phyloP scores from a whole-genome alignment of 1,139 yeast species.

The Taphrina flavorubra region DNA sequence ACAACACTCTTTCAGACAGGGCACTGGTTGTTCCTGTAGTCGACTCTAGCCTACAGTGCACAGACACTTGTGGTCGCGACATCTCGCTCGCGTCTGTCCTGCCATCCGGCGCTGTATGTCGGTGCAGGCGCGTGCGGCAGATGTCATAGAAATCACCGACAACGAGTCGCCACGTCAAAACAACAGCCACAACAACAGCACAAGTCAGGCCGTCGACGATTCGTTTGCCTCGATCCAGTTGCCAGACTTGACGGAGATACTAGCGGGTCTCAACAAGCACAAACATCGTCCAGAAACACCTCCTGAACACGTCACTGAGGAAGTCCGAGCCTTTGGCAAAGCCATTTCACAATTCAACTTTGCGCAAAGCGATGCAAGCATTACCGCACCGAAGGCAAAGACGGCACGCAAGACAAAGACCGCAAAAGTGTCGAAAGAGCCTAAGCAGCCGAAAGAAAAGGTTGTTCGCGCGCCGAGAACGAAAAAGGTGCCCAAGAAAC shows the following conservation, averaged over 20 bases:
- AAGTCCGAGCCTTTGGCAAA: constrained; percentile 17
- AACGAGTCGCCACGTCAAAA: constrained; percentile 22
- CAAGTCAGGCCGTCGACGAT: background rate
- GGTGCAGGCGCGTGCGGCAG: constrained; percentile 22
- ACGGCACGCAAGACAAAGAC: background rate
- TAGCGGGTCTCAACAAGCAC: constrained; percentile 1
- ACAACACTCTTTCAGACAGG: background rate
- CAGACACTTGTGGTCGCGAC: background rate
- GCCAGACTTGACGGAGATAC: constrained; percentile 18
- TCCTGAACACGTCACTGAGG: background rate
- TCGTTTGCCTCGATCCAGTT: background rate
- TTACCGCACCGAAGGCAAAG: background rate
- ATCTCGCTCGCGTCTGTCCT: constrained; percentile 8
- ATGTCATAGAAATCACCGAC: constrained; percentile 15
- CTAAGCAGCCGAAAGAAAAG: constrained; percentile 9
- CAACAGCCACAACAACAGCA: constrained; percentile 1
- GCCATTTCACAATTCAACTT: constrained; percentile 12
- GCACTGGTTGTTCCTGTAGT: background rate
- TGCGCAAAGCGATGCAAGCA: background rate
- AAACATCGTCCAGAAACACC: background rate
- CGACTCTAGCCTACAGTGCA: background rate
- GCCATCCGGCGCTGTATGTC: constrained; percentile 3
- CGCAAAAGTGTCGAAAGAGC: constrained; percentile 1
- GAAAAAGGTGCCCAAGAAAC: constrained; percentile 7
- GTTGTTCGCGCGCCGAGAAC: constrained; percentile 6